These are phyloP conservation scores for Colletotrichum sp. DNA, from an alignment of 2,329 filamentous ascomycete species.

Conservation along the genomic window DNA sequence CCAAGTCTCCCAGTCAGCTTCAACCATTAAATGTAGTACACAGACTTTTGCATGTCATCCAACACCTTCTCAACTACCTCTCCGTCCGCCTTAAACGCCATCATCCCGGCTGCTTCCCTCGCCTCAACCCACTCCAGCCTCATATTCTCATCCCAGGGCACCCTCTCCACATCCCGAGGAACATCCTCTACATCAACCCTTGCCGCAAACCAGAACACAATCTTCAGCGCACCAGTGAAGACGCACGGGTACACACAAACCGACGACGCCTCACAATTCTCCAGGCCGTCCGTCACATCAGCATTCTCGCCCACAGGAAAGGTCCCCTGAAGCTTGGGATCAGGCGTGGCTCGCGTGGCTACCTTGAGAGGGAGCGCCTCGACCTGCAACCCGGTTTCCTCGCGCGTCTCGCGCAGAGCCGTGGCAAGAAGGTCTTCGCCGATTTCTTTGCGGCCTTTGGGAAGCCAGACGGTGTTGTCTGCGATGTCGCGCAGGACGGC, in stretches of 20 bases:
- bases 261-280: slow-evolving; percentile 34
- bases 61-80: neutral
- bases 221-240: slow-evolving; percentile 37
- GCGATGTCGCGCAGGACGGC: slow-evolving; percentile 49
- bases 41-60: neutral
- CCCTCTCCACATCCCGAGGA: slow-evolving; percentile 28
- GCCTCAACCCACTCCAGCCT: slow-evolving; percentile 26
- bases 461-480: slow-evolving; percentile 45
- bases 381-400: slow-evolving; percentile 44
- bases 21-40: neutral
- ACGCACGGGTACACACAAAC: slow-evolving; percentile 38
- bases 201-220: slow-evolving; percentile 43
- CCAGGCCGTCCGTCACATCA: neutral
- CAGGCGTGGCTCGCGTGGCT: neutral
- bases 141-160: slow-evolving; percentile 13
- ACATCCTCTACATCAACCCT: slow-evolving; percentile 29
- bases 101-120: slow-evolving; percentile 16
- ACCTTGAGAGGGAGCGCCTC: neutral
- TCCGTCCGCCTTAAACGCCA: slow-evolving; percentile 19
- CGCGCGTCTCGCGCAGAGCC: slow-evolving; percentile 51
- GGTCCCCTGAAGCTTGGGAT: neutral
- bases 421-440: slow-evolving; percentile 45
- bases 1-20: neutral
- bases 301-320: neutral
- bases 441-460: slow-evolving; percentile 54